A percentile compares a stretch with the other conserved stretches of the same genome.
Evolutionary conservation across 2,329 filamentous ascomycete genomes (phyloP).

Genomic region (Neoascochyta sp.): DNA sequence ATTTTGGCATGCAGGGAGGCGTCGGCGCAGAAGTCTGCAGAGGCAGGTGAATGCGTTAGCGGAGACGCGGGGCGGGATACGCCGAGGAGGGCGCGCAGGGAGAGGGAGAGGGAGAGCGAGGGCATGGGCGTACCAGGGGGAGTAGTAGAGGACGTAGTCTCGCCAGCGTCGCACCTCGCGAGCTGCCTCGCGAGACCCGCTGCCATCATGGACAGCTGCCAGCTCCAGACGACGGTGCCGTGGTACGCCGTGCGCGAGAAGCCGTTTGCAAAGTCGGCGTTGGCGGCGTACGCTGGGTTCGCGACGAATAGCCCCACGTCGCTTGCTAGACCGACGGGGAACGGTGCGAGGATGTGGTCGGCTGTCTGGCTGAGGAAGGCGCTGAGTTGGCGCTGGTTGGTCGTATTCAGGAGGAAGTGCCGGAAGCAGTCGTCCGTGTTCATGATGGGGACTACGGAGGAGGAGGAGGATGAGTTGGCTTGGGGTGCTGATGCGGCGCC

Average conservation of each 20-base stretch:
- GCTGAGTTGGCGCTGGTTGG: slow-evolving; percentile 55
- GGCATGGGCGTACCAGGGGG: too few relatives aligned
- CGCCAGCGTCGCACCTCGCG: slow-evolving; percentile 44
- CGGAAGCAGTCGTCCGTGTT: slow-evolving; percentile 64
- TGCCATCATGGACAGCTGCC: slow-evolving; percentile 63
- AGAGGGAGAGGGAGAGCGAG: too few relatives aligned
- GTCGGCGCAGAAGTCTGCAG: slow-evolving; percentile 53
- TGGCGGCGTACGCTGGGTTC: slow-evolving; percentile 56
- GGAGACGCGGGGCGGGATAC: too few relatives aligned
- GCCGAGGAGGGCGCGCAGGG: too few relatives aligned
- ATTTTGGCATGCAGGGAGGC: slow-evolving; percentile 45
- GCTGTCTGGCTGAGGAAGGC: slow-evolving; percentile 56
- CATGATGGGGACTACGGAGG: slow-evolving; percentile 54
- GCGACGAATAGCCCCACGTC: slow-evolving; percentile 57
- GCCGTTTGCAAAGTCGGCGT: slow-evolving; percentile 43
- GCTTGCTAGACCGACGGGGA: slow-evolving; percentile 57
- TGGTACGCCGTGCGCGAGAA: slow-evolving; percentile 60
- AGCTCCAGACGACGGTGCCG: slow-evolving; percentile 63
- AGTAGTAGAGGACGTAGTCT: not conserved
- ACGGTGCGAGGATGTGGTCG: slow-evolving; percentile 55
- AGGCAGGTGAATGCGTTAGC: too few relatives aligned
- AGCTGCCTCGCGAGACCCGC: slow-evolving; percentile 58
- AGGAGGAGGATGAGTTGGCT: slow-evolving; percentile 45
- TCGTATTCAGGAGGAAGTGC: slow-evolving; percentile 59
- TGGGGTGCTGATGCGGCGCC: slow-evolving; percentile 26